Base-by-base conservation (phyloP, 495 filamentous ascomycete species). In the Aspergillus panamensis region DNA sequence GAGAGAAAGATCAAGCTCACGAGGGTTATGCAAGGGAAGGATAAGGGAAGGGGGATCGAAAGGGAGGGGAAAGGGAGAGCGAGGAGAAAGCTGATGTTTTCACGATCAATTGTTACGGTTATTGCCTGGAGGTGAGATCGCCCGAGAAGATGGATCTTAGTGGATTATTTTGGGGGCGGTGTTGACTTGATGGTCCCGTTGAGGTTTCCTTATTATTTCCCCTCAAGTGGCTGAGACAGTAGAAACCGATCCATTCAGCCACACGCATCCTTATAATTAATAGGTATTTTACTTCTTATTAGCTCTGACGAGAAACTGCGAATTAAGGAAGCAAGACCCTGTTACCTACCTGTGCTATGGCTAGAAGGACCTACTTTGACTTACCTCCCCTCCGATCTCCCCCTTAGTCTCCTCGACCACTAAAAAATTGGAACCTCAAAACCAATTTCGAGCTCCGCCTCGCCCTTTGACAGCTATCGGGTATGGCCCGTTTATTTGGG, bases 121-220 rank as follows among this genome's bases (percentile, higher is more conserved):
- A 32, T 52, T 19, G 48, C 47, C 55, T 57, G 47, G 25, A 57
- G 25, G 47, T 50, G 55, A 51, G 25, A 25, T 45, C 32, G 39
- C 39, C 48, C 25, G 42, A 45, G 47, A 49, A 45, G 20, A 42
- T 33, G 32, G 55, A 20, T 58, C 48, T 32, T 50, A 21, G 19
- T 58, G 48, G 48, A 21, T 17, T 35, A 39, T 30, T 48, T 58
- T 48, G 20, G 47, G 48, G 56, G 56, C 56, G 39, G 56, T 58
- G 56, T 48, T 39, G 47, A n/a, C n/a, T n/a, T n/a, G n/a, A n/a
- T 39, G 50, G 48, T 48, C 48, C 55, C 55, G 55, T 45, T 30
- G 35, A 40, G 43, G 44, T 40, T 49, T 42, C 8, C 31, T 44
- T 21, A 12, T 53, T n/a, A n/a, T n/a, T n/a, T 39, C 10, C 42